A percentile compares a stretch with the other conserved stretches of the same genome.
These are phyloP conservation scores for Cenococcum geophilum DNA, from an alignment of 495 filamentous ascomycete species.

Conservation along the genomic window DNA sequence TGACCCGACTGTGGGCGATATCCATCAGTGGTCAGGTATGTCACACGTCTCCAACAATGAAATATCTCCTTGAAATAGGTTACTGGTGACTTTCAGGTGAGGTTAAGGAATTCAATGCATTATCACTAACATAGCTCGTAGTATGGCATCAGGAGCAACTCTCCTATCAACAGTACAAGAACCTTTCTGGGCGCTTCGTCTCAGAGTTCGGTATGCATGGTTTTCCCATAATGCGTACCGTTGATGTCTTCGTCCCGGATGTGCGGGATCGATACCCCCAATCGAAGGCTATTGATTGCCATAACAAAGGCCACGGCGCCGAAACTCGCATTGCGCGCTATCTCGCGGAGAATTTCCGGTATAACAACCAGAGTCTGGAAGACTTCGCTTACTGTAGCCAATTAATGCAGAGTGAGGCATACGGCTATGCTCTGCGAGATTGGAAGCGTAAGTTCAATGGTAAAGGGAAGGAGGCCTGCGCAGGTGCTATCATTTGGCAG, in stretches of 20 bases:
- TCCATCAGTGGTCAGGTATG: conserved; percentile 22
- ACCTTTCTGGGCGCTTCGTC: conserved; percentile 26
- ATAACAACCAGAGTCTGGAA: conserved; percentile 22
- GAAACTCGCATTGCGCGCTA: conserved; percentile 20
- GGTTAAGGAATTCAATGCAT: too few relatives aligned
- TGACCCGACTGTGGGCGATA: conserved; percentile 26
- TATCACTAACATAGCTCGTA: background rate
- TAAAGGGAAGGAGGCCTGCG: conserved; percentile 17
- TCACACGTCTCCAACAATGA: too few relatives aligned
- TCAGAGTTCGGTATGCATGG: conserved; percentile 31
- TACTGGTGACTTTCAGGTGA: too few relatives aligned
- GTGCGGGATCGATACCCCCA: conserved; percentile 39
- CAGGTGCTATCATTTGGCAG: conserved; percentile 23
- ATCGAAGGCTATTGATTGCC: conserved; percentile 24
- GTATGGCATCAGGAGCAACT: conserved; percentile 23
- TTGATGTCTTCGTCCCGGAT: conserved; percentile 17
- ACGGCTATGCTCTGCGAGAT: conserved; percentile 20
- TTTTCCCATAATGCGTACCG: conserved; percentile 21
- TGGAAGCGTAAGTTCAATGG: conserved; percentile 24
- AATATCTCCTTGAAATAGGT: too few relatives aligned
- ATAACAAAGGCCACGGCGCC: conserved; percentile 24
- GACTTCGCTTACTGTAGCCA: conserved; percentile 24
- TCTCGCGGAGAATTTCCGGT: conserved; percentile 26
- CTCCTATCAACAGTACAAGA: conserved; percentile 18
- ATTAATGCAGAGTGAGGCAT: conserved; percentile 24